Evolutionary conservation across 176 grass and related monocot genomes (phyloP).

Genomic region (Carex myosuroides): DNA sequence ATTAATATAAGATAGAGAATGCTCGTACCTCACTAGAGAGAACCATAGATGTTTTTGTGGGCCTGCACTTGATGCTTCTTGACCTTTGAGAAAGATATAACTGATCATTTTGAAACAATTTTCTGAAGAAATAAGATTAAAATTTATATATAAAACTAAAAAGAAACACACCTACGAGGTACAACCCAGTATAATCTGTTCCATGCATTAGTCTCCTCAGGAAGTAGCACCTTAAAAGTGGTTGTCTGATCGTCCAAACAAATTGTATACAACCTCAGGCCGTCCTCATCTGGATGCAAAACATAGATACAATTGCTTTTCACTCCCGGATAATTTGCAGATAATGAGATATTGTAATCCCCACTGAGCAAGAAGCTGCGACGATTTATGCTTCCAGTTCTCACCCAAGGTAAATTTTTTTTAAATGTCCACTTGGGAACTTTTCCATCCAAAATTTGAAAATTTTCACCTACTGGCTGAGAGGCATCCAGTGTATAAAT

Average conservation of each 20-base stretch:
- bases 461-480: background rate
- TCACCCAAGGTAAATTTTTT: background rate
- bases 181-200: constrained; percentile 6
- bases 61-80: background rate
- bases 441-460: background rate
- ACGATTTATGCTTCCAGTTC: background rate
- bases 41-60: background rate
- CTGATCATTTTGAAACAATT: background rate
- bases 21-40: background rate
- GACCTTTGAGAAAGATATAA: background rate
- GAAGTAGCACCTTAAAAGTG: constrained; percentile 7
- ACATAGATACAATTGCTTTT: background rate
- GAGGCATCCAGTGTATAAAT: background rate
- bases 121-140: background rate
- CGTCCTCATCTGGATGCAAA: background rate
- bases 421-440: background rate
- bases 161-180: background rate
- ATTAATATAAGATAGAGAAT: background rate
- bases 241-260: background rate
- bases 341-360: background rate
- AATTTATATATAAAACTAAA: background rate
- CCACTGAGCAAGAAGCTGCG: background rate
- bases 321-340: background rate
- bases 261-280: background rate
- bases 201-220: background rate